Conservation (phyloP, 1,284 basidiomycete genomes). For the Pseudozyma tsukubaensis region DNA sequence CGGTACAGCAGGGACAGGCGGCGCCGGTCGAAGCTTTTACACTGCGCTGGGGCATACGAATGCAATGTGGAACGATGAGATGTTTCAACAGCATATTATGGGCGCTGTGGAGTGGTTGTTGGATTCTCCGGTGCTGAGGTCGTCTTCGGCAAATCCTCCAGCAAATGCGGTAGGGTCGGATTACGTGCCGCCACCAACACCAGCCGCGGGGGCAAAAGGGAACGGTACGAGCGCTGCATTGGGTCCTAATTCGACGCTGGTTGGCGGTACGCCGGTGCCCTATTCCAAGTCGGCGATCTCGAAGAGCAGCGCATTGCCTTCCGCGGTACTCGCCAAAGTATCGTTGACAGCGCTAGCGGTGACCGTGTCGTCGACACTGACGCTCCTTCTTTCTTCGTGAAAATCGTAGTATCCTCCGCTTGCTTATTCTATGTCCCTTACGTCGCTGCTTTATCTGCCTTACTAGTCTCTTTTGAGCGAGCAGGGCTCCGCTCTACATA, state of each 20-base stretch:
- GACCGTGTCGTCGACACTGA: not conserved
- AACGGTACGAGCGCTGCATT: constrained; percentile 2
- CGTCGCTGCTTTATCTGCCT: too few relatives aligned
- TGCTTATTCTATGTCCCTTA: not conserved
- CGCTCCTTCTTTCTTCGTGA: not conserved
- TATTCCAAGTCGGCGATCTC: constrained; percentile 37
- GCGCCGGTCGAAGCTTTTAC: constrained; percentile 54
- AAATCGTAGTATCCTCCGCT: too few relatives aligned
- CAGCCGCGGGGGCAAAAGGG: not conserved
- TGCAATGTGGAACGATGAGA: constrained; percentile 48
- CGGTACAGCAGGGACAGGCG: constrained; percentile 49
- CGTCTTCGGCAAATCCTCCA: constrained; percentile 22
- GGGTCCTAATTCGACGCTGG: constrained; percentile 16
- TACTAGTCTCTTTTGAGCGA: too few relatives aligned
- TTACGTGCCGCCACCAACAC: constrained; percentile 10
- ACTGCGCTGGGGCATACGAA: constrained; percentile 56
- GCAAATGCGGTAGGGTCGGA: constrained; percentile 28
- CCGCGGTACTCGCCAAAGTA: not conserved
- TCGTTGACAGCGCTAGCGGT: constrained; percentile 5
- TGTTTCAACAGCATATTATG: constrained; percentile 52
- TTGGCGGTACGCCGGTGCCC: constrained; percentile 35
- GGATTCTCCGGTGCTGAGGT: constrained; percentile 41
- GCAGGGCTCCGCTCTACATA: too few relatives aligned
- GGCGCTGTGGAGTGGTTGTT: constrained; percentile 58
- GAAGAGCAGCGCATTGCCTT: constrained; percentile 4